Conservation (phyloP, 1,284 basidiomycete genomes). For the Ceratobasidium sp. region DNA sequence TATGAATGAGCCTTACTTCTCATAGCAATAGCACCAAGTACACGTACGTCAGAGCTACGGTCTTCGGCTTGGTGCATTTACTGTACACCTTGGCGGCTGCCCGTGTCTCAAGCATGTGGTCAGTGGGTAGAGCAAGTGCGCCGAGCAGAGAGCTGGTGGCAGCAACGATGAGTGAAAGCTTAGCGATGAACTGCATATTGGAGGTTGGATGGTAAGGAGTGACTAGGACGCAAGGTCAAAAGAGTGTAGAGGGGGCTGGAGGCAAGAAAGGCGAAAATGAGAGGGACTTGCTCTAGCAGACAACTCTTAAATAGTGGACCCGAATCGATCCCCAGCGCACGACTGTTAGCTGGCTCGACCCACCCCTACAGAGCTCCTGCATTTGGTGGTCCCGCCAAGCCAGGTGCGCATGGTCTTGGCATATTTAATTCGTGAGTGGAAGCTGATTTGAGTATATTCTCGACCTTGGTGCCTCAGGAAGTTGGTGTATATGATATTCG, state of each 20-base stretch:
- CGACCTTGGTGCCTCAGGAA: no score
- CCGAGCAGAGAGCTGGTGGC: constrained; percentile 23
- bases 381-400: background rate
- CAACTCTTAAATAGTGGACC: background rate
- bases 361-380: background rate
- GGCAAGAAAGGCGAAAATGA: background rate
- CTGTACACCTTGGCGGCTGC: constrained; percentile 38
- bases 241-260: constrained; percentile 20
- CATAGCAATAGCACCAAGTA: background rate
- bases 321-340: background rate
- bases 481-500: no score
- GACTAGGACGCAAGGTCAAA: constrained; percentile 36
- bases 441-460: no score
- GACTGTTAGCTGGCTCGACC: background rate
- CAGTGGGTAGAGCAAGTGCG: constrained; percentile 22
- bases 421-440: no score
- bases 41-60: constrained; percentile 48
- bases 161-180: constrained; percentile 34
- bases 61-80: constrained; percentile 46
- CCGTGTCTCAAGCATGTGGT: constrained; percentile 15
- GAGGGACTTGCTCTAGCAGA: background rate
- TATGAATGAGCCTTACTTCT: background rate
- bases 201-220: constrained; percentile 17
- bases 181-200: constrained; percentile 43
- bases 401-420: no score